phyloP scores from a whole-genome alignment of 148 eudicot genomes.

The Pouteria glomerata region DNA sequence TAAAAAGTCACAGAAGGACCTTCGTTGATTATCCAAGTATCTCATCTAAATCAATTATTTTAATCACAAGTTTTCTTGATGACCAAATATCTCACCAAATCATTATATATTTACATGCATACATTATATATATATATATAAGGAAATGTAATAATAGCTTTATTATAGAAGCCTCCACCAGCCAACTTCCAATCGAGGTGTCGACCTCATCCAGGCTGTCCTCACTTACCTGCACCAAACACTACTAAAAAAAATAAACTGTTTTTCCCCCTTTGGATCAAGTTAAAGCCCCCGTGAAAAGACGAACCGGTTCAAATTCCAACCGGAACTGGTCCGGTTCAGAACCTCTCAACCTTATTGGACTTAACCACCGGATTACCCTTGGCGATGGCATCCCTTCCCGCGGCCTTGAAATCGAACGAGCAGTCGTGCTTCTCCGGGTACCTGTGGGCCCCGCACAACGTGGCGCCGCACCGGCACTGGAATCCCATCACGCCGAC shows the following conservation, averaged over 20 bases:
- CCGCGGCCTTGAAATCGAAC: constrained; percentile 8
- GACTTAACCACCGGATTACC: constrained; percentile 14
- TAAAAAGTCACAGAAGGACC: too few relatives aligned
- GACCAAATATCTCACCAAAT: too few relatives aligned
- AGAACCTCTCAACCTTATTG: constrained; percentile 5
- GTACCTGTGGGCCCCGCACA: constrained; percentile 29
- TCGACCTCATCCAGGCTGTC: neutral
- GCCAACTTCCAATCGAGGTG: neutral
- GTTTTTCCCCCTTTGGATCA: too few relatives aligned
- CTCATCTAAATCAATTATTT: too few relatives aligned
- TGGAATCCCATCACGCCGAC: constrained; percentile 56
- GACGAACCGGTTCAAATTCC: neutral
- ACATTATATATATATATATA: too few relatives aligned
- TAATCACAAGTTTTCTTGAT: too few relatives aligned
- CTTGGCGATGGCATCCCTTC: neutral
- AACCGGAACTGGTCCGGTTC: neutral
- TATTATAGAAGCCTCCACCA: too few relatives aligned
- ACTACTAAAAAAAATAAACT: neutral
- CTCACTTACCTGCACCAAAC: neutral
- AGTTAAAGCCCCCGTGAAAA: too few relatives aligned
- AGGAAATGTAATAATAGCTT: too few relatives aligned
- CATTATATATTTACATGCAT: too few relatives aligned
- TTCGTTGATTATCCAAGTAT: too few relatives aligned
- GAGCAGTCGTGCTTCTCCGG: constrained; percentile 9
- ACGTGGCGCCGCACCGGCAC: constrained; percentile 50